Base-by-base conservation (phyloP, 345 rosid species). In the Chamaenerion angustifolium region DNA sequence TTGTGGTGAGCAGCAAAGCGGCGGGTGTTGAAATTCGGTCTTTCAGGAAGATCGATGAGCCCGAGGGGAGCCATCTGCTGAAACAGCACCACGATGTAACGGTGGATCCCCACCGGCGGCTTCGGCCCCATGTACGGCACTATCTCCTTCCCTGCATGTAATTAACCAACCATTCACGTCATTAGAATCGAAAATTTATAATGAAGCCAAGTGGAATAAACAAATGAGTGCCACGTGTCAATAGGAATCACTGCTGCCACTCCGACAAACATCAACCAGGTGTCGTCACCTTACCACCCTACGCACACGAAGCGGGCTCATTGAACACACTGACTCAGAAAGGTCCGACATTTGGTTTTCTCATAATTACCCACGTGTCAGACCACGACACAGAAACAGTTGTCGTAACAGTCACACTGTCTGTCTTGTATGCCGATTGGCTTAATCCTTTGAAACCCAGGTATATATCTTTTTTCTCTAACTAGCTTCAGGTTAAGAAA, bases 71-170 rank as follows among this genome's bases (percentile, higher is more conserved):
- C 62, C 67, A 71, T 78, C 56, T 85, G 95, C 56, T 68, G 64
- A 71, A 80, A 88, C 12, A 88, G 77, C 62, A 82, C 89, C 15
- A 82, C 17, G 43, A 85, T 76, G 73, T 67, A 85, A 49, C 97
- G 84, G 68, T 84, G 96, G 42, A 88, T 84, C 14, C 96, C 96
- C 35, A 84, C 78, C 37, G 80, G 82, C 6, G 97, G 97, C n/a
- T 75, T 66, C 6, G 96, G 96, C 1, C 81, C 85, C 60, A 69
- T 52, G 56, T 83, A 83, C 0, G 81, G 63, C 40, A 81, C 54
- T 16, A 82, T 67, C 79, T 82, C 97, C 21, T 58, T 82, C 56
- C 97, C 97, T 88, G 65, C 55, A 40, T 15, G 6, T 12, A 21
- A 11, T 10, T 13, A 17, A 14, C 16, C 3, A 16, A 52, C 12